Base-by-base conservation (phyloP, 106 monocot genomes). In the Dioscorea zingiberensis region DNA sequence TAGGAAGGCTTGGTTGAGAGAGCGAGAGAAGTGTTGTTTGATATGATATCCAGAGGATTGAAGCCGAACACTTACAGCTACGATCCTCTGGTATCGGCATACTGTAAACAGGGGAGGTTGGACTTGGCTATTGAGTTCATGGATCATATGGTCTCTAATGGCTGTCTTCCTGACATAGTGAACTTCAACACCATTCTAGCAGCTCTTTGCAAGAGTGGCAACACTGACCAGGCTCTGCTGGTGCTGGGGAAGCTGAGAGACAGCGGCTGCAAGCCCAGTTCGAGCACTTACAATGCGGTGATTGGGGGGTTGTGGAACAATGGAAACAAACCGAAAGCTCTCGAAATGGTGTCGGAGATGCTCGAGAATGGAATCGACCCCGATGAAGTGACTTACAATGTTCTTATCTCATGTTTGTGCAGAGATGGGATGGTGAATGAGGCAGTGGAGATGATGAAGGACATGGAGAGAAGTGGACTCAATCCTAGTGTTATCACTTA, bases 401-500 rank as follows among this genome's bases (percentile, higher is more conserved):
- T 80, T 1, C 68, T 90, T 13, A 78, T 69, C 0, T 85, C 90
- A 0, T 85, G 89, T 47, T 27, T 90, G 51, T 85, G 89, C 22
- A 78, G 89, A 58, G 89, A 89, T 44, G 89, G 82, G 21, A 79
- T 76, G 85, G 89, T 85, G 54, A 55, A 85, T 12, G 82, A 82
- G 64, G 85, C 89, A 1, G 59, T 76, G 1, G 73, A 55, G 7
- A 26, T 89, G 32, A 58, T 82, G 69, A 66, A 57, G 56, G 84
- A 89, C 17, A 81, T 89, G 88, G 68, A 76, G 72, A 61, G 21
- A 1, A 62, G 53, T 0, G 68, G 78, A 9, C 71, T 79, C 63
- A 38, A 48, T 48, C 84, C 81, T 4, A 66, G 60, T 0, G 60
- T 68, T 0, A 90, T 90, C 44, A 85, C 89, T 0, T 90, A 85